A percentile compares a stretch with the other conserved stretches of the same genome.
Evolutionary conservation across 1,139 yeast species (phyloP).

Genomic region (Kurtzmaniella natalensis): DNA sequence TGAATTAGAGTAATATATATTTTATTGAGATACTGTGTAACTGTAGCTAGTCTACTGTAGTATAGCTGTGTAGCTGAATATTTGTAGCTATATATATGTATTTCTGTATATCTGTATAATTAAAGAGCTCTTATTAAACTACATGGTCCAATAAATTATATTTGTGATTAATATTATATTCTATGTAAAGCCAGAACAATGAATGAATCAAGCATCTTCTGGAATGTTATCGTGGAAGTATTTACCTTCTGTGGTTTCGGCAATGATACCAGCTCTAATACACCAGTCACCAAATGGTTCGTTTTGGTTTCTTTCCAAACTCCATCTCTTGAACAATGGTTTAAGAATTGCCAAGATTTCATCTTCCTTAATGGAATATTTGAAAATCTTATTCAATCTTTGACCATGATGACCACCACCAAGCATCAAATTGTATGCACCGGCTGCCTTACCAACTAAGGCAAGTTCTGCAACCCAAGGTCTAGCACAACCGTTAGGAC

Average conservation of each 20-base stretch:
- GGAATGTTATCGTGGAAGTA: constrained; percentile 92
- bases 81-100: too few species aligned
- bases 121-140: too few species aligned
- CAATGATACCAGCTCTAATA: constrained; percentile 79
- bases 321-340: constrained; percentile 92
- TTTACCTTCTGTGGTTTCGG: constrained; percentile 86
- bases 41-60: too few species aligned
- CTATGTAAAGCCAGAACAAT: too few species aligned
- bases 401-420: constrained; percentile 98
- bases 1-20: too few species aligned
- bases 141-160: too few species aligned
- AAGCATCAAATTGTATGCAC: constrained; percentile 88
- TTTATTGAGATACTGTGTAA: too few species aligned
- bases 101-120: too few species aligned
- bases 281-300: constrained; percentile 96
- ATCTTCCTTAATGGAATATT: constrained; percentile 86
- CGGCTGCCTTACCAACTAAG: constrained; percentile 89
- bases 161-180: too few species aligned
- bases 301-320: constrained; percentile 81
- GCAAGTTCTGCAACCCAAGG: constrained; percentile 98
- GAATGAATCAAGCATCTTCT: constrained; percentile 75
- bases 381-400: constrained; percentile 84
- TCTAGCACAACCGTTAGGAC: constrained; percentile 98
- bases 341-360: constrained; percentile 74
- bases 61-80: too few species aligned